These are phyloP conservation scores for Deinandra increscens DNA, from an alignment of 129 eudicot species.

Conservation along the genomic window DNA sequence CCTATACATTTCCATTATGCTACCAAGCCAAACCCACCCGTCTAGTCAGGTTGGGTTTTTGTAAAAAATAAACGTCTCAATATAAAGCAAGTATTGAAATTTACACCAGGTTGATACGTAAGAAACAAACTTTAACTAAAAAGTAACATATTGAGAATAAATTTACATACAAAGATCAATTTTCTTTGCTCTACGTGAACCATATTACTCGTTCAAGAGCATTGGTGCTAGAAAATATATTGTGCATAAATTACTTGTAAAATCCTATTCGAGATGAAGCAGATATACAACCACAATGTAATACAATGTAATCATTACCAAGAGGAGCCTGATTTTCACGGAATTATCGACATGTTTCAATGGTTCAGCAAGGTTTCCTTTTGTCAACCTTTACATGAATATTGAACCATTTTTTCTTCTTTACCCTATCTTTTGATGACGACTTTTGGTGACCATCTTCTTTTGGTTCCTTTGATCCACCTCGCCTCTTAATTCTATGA, in stretches of 20 bases:
- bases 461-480: conserved; percentile 46
- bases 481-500: conserved; percentile 54
- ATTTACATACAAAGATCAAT: conserved; percentile 23
- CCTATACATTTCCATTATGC: too few species aligned
- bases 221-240: background rate
- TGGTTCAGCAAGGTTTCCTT: conserved; percentile 65
- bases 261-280: conserved; percentile 17
- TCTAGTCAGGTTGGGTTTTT: background rate
- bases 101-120: conserved; percentile 10
- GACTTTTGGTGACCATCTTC: conserved; percentile 66
- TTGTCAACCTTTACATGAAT: conserved; percentile 81
- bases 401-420: conserved; percentile 93
- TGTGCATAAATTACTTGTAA: conserved; percentile 13
- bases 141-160: background rate
- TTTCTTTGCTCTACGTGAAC: conserved; percentile 18
- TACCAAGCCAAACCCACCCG: too few species aligned
- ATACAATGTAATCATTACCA: conserved; percentile 13
- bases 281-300: conserved; percentile 28
- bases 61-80: background rate
- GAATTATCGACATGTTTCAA: conserved; percentile 16
- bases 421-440: conserved; percentile 44
- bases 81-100: conserved; percentile 6
- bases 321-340: background rate
- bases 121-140: conserved; percentile 4
- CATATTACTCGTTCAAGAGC: conserved; percentile 23